Evolutionary conservation across 2,329 filamentous ascomycete species (phyloP).

Genomic region (Sporothrix brunneoviolacea): DNA sequence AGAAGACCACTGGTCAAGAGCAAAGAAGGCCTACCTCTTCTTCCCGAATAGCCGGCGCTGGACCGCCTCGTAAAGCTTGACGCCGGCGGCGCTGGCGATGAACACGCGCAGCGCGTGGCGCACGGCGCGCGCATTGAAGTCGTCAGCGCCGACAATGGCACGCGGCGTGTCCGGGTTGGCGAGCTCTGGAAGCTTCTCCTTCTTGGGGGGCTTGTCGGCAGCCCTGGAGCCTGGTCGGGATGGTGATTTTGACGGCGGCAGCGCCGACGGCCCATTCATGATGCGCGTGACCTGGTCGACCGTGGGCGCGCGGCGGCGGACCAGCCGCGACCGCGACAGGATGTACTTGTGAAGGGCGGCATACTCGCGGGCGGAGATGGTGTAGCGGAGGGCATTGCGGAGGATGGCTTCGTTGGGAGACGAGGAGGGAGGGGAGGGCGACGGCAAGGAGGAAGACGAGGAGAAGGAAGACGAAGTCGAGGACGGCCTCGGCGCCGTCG

Average conservation of each 20-base stretch:
- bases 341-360: conserved; percentile 76
- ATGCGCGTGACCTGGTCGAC: conserved; percentile 51
- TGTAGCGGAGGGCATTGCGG: conserved; percentile 81
- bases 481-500: conserved; percentile 14
- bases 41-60: conserved; percentile 40
- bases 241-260: conserved; percentile 3
- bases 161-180: conserved; percentile 10
- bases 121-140: conserved; percentile 64
- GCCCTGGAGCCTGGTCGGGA: conserved; percentile 16
- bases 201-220: conserved; percentile 17
- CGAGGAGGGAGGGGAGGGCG: neutral
- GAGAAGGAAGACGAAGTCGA: neutral
- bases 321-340: conserved; percentile 60
- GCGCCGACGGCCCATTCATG: conserved; percentile 34
- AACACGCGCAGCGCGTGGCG: conserved; percentile 67
- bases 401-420: conserved; percentile 59
- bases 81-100: conserved; percentile 51
- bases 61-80: conserved; percentile 57
- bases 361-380: conserved; percentile 79
- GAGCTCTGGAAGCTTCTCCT: conserved; percentile 21
- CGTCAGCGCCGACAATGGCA: conserved; percentile 39
- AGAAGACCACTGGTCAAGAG: conserved; percentile 27
- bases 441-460: conserved; percentile 2
- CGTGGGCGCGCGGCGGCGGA: conserved; percentile 49
- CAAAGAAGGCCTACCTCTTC: conserved; percentile 28